Conservation (phyloP, 2,329 filamentous ascomycete species). For the Cordyceps pruinosa region DNA sequence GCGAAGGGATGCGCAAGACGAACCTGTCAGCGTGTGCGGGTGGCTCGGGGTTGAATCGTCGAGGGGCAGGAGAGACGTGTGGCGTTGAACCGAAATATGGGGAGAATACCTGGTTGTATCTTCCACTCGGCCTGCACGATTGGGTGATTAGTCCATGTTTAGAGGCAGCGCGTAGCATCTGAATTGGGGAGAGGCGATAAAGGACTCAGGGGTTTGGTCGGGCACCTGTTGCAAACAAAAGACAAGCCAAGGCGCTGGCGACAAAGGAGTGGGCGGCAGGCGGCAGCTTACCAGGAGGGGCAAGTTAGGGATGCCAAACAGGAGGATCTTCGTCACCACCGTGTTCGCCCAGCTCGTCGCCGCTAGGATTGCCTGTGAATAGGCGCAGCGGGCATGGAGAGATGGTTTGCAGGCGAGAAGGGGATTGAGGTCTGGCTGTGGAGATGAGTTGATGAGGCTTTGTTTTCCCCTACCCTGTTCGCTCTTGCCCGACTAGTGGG, state of each 20-base stretch:
- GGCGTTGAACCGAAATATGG: not conserved
- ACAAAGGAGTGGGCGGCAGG: conserved; percentile 4
- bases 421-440: conserved; percentile 20
- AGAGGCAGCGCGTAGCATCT: not conserved
- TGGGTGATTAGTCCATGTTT: conserved; percentile 1
- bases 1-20: not conserved
- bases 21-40: conserved; percentile 2
- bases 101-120: conserved; percentile 5
- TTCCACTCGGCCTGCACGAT: not conserved
- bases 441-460: conserved; percentile 36
- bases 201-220: conserved; percentile 8
- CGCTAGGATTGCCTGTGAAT: conserved; percentile 34
- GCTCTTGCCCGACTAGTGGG: conserved; percentile 22
- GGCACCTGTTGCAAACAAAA: conserved; percentile 12
- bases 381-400: conserved; percentile 30
- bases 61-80: not conserved
- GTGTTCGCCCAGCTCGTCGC: conserved; percentile 30
- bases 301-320: conserved; percentile 13
- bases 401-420: conserved; percentile 19
- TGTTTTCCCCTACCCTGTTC: conserved; percentile 33
- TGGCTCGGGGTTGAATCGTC: not conserved
- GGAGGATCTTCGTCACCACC: conserved; percentile 20
- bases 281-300: conserved; percentile 6
- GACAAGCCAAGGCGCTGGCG: conserved; percentile 1
- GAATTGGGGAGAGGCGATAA: not conserved